A percentile compares a stretch with the other conserved stretches of the same genome.
Conservation (phyloP, 129 eudicot species). For the Flaveria bidentis region DNA sequence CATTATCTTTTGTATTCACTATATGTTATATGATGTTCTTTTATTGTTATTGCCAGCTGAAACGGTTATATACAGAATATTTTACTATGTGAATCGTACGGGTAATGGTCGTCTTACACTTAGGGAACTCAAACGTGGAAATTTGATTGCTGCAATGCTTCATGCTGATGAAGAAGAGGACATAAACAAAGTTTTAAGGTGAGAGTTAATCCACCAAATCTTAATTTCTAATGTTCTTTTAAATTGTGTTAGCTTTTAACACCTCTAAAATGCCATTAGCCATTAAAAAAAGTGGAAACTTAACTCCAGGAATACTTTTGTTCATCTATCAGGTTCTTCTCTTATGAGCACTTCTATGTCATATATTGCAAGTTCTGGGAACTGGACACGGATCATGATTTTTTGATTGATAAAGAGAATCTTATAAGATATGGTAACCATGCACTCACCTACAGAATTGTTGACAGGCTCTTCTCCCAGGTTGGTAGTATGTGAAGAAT, state of each 20-base stretch:
- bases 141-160: conserved; percentile 59
- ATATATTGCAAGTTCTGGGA: conserved; percentile 80
- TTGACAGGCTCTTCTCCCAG: conserved; percentile 71
- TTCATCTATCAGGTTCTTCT: conserved; percentile 46
- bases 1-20: not conserved
- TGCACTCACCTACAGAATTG: conserved; percentile 72
- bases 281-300: not conserved
- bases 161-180: conserved; percentile 82
- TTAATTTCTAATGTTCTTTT: not conserved
- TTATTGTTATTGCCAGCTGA: conserved; percentile 49
- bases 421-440: conserved; percentile 71
- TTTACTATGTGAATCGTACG: conserved; percentile 59
- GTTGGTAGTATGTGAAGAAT: conserved; percentile 25
- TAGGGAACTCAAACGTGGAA: conserved; percentile 60
- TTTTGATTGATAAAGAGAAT: conserved; percentile 69
- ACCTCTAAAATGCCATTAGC: not conserved
- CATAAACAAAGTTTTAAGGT: conserved; percentile 72
- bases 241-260: not conserved
- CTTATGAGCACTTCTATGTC: conserved; percentile 70
- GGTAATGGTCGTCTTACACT: conserved; percentile 69
- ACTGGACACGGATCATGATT: conserved; percentile 75
- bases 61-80: conserved; percentile 74
- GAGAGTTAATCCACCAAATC: not conserved
- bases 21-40: conserved; percentile 22
- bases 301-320: not conserved